Evolutionary conservation across 805 yeast genomes (phyloP).

Genomic region (Candida khao-thaluensis): DNA sequence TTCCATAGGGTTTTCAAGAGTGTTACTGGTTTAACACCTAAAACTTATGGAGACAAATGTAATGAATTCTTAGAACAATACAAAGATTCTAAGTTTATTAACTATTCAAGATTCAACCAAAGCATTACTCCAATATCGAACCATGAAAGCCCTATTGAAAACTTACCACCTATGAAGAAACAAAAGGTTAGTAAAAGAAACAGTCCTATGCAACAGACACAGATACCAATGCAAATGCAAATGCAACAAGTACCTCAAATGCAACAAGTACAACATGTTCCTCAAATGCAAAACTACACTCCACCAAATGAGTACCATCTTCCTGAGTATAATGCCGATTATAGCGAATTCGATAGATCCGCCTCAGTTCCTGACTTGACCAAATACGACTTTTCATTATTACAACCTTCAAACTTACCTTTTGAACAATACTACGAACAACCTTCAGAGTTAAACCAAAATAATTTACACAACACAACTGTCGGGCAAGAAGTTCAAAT

Average conservation of each 20-base stretch:
- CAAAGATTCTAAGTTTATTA: slow-evolving; percentile 21
- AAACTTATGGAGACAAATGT: slow-evolving; percentile 84
- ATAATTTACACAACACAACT: neutral
- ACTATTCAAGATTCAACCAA: slow-evolving; percentile 15
- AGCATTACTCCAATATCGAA: slow-evolving; percentile 12
- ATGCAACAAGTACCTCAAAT: neutral
- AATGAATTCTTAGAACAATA: slow-evolving; percentile 52
- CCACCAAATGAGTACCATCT: slow-evolving; percentile 4
- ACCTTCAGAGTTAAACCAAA: slow-evolving; percentile 1
- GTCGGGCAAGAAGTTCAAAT: neutral
- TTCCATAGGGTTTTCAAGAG: slow-evolving; percentile 87
- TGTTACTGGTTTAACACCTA: slow-evolving; percentile 84
- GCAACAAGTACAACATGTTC: neutral
- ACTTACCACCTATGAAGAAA: slow-evolving; percentile 8
- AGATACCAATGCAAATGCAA: neutral
- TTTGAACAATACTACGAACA: slow-evolving; percentile 3
- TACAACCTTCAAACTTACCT: slow-evolving; percentile 2
- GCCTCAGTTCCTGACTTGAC: slow-evolving; percentile 9
- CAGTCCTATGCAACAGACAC: neutral
- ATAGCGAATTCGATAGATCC: slow-evolving; percentile 7
- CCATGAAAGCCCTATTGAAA: slow-evolving; percentile 4
- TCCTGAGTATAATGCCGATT: slow-evolving; percentile 3
- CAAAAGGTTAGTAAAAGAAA: neutral
- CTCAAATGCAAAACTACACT: slow-evolving; percentile 3
- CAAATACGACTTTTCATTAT: slow-evolving; percentile 5